These are phyloP conservation scores for Ascochyta koolunga DNA, from an alignment of 2,329 filamentous ascomycete genomes.

Conservation along the genomic window DNA sequence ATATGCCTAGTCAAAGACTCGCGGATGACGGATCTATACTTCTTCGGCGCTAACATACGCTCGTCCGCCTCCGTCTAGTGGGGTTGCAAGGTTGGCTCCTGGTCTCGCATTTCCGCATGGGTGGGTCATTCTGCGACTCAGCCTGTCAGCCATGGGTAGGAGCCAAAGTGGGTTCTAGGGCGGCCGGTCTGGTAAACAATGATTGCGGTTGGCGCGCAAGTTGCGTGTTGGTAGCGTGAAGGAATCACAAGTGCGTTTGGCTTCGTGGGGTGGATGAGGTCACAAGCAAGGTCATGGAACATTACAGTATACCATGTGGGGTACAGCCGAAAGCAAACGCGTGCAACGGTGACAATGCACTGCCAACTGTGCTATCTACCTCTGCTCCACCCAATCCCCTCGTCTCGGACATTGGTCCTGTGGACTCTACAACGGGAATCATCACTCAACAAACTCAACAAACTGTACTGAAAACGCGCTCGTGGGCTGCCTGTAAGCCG, in stretches of 20 bases:
- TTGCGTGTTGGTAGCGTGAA: conserved; percentile 20
- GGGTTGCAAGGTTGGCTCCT: conserved; percentile 10
- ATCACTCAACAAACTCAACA: background rate
- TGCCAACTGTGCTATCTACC: conserved; percentile 2
- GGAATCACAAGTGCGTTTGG: conserved; percentile 17
- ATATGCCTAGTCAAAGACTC: conserved; percentile 23
- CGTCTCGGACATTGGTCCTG: background rate
- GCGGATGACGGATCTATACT: conserved; percentile 37
- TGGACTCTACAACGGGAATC: background rate
- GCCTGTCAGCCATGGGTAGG: conserved; percentile 2
- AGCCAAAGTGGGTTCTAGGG: conserved; percentile 1
- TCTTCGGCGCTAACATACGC: conserved; percentile 33
- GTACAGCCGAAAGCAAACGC: background rate
- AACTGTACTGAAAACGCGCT: background rate
- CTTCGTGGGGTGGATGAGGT: conserved; percentile 28
- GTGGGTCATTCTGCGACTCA: conserved; percentile 13
- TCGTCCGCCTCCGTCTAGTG: conserved; percentile 27
- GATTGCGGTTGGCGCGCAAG: conserved; percentile 16
- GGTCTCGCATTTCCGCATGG: conserved; percentile 33
- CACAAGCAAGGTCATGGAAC: conserved; percentile 18
- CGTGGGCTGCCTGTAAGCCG: background rate
- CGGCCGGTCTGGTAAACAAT: background rate
- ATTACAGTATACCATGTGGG: no score
- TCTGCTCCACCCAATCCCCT: background rate
- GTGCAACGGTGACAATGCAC: background rate